phyloP scores from a whole-genome alignment of 208 protist species.

The Acanthamoeba rhysodes region DNA sequence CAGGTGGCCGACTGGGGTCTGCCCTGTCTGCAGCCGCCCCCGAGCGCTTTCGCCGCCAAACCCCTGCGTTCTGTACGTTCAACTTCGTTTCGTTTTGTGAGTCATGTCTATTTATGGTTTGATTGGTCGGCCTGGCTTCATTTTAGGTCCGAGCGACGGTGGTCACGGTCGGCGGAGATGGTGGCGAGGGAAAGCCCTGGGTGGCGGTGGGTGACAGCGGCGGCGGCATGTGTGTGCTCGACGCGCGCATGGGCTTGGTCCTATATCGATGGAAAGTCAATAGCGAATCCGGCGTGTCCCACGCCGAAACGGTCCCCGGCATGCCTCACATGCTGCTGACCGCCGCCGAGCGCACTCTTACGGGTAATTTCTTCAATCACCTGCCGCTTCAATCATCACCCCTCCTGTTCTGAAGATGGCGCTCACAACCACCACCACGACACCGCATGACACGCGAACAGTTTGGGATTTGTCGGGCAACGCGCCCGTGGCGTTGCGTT shows the following conservation, averaged over 20 bases:
- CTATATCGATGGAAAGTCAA: constrained; percentile 37
- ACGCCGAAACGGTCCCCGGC: constrained; percentile 4
- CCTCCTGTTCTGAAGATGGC: neutral
- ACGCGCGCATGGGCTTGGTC: constrained; percentile 34
- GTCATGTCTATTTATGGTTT: neutral
- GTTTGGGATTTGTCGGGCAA: constrained; percentile 9
- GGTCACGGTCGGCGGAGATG: neutral
- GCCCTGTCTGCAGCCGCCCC: constrained; percentile 5
- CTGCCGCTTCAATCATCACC: too few relatives aligned
- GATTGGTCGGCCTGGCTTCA: neutral
- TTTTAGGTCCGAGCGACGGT: neutral
- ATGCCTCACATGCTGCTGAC: constrained; percentile 8
- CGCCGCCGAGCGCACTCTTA: neutral
- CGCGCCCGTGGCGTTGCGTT: constrained; percentile 1
- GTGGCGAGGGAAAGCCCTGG: neutral
- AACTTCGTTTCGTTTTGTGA: neutral
- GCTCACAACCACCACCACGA: too few relatives aligned
- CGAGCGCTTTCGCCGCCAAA: neutral
- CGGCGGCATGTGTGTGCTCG: constrained; percentile 36
- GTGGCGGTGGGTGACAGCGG: constrained; percentile 44
- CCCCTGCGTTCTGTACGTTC: neutral
- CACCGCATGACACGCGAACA: neutral
- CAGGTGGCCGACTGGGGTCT: constrained; percentile 35
- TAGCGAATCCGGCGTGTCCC: neutral
- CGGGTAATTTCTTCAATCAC: neutral